phyloP scores from a whole-genome alignment of 805 yeast species.

The Isabelozyma gotoi region DNA sequence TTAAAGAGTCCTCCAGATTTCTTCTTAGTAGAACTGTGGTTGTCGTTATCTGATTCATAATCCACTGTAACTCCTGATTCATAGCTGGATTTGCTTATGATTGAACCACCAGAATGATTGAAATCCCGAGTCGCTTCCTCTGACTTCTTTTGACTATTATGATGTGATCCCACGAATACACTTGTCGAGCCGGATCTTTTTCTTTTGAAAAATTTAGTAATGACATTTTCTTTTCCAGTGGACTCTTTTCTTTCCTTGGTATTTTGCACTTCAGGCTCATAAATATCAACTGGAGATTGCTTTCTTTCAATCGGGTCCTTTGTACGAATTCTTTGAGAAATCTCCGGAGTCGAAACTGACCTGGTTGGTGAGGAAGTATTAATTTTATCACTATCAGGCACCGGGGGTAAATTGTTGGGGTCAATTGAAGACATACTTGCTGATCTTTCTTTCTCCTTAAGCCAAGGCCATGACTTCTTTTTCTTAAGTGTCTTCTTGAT shows the following conservation, averaged over 20 bases:
- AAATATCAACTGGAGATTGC: background rate
- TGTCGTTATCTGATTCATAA: slow-evolving; percentile 22
- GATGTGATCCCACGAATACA: background rate
- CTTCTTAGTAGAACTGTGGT: slow-evolving; percentile 14
- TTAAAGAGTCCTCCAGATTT: slow-evolving; percentile 9
- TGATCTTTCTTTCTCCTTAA: slow-evolving; percentile 28
- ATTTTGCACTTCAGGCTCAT: slow-evolving; percentile 2
- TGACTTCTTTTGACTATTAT: background rate
- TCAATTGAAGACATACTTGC: slow-evolving; percentile 31
- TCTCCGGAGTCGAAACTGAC: slow-evolving; percentile 41
- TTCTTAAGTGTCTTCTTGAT: slow-evolving; percentile 21
- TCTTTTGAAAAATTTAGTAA: slow-evolving; percentile 40
- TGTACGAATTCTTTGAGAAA: slow-evolving; percentile 3
- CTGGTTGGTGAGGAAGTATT: slow-evolving; percentile 19
- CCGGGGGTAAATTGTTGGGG: slow-evolving; percentile 16
- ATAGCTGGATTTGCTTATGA: background rate
- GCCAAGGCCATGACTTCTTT: slow-evolving; percentile 45
- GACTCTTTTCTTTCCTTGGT: slow-evolving; percentile 6
- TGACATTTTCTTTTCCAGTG: slow-evolving; percentile 38
- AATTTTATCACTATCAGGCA: slow-evolving; percentile 14
- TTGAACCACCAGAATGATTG: background rate
- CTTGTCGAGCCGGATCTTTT: slow-evolving; percentile 21
- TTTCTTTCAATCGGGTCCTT: slow-evolving; percentile 3
- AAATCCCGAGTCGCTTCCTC: background rate
- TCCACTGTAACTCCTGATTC: slow-evolving; percentile 24